phyloP scores from a whole-genome alignment of 352 stramenopile species.

The Globisporangium cylindrosporum region DNA sequence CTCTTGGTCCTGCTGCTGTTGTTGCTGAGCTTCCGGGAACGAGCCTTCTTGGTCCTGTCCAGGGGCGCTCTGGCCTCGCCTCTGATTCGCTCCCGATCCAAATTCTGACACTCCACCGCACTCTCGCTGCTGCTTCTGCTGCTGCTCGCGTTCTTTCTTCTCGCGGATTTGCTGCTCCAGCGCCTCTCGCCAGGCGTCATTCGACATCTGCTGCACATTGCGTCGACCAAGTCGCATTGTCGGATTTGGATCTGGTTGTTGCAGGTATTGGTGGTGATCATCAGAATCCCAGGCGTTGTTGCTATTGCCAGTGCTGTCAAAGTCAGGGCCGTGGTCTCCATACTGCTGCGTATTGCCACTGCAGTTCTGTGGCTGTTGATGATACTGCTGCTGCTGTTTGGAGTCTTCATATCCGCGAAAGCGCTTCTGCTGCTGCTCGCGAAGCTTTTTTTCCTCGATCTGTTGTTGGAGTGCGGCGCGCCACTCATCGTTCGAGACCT shows the following conservation, averaged over 20 bases:
- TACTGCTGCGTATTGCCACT: neutral
- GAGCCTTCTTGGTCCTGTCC: neutral
- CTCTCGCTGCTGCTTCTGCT: neutral
- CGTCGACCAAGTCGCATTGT: slow-evolving; percentile 20
- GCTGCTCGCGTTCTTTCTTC: slow-evolving; percentile 28
- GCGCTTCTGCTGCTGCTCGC: slow-evolving; percentile 16
- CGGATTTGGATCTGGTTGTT: neutral
- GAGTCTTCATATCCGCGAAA: neutral
- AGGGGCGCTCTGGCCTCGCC: slow-evolving; percentile 19
- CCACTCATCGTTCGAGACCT: slow-evolving; percentile 36
- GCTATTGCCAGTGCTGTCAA: neutral
- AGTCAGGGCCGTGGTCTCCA: neutral
- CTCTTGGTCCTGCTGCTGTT: slow-evolving; percentile 9
- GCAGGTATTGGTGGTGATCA: neutral
- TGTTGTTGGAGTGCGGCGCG: slow-evolving; percentile 33
- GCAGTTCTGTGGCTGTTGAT: neutral
- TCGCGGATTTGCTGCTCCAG: slow-evolving; percentile 51
- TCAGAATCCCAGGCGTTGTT: slow-evolving; percentile 4
- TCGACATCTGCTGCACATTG: slow-evolving; percentile 35
- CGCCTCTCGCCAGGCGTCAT: slow-evolving; percentile 38
- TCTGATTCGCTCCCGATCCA: neutral
- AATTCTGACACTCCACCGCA: neutral
- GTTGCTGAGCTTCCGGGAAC: neutral
- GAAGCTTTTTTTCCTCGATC: slow-evolving; percentile 31
- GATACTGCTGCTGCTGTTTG: neutral